Base-by-base conservation (phyloP, 257 asterid species). In the Phtheirospermum japonicum region DNA sequence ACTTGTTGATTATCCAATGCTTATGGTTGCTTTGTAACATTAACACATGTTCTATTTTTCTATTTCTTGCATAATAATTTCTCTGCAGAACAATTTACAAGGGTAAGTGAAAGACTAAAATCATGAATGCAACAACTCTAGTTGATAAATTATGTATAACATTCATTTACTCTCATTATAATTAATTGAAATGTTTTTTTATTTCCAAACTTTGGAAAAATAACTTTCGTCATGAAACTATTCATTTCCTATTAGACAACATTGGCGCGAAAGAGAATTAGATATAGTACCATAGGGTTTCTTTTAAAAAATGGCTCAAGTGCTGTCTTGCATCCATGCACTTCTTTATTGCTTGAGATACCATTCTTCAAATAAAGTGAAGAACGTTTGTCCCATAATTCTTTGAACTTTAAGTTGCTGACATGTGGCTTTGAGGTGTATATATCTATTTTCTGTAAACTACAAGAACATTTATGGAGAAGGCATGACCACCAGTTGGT, bases 361-460 rank as follows among this genome's bases (percentile, higher is more conserved):
- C 23, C 54, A 61, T 37, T 37, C 9, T 18, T 71, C 11, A 32
- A 40, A 49, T 57, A 59, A 58, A 36, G 26, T 30, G 52, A 57
- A 50, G 28, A 56, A 34, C 57, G 18, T 57, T 14, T 2, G 12
- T 45, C 19, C 31, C 17, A 1, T 58, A 39, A 10, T 28, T 54
- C 13, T n/a, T 59, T 26, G 20, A 51, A 70, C 62, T 43, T 31
- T 18, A 17, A 28, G 64, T 34, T 67, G 57, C 56, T 59, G 64
- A 34, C 26, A 64, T 4, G 54, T 37, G 26, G 59, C 31, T 43
- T 71, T 59, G 68, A 42, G 43, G 42, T 31, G 3, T 50, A 20
- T 48, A 49, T 65, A 43, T 52, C 18, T 63, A 52, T 26, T 37
- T 62, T 60, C 18, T 57, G 12, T 48, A 26, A 37, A n/a, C 37